These are phyloP conservation scores for Metarhizium robertsii DNA, from an alignment of 2,329 filamentous ascomycete genomes.

Conservation along the genomic window DNA sequence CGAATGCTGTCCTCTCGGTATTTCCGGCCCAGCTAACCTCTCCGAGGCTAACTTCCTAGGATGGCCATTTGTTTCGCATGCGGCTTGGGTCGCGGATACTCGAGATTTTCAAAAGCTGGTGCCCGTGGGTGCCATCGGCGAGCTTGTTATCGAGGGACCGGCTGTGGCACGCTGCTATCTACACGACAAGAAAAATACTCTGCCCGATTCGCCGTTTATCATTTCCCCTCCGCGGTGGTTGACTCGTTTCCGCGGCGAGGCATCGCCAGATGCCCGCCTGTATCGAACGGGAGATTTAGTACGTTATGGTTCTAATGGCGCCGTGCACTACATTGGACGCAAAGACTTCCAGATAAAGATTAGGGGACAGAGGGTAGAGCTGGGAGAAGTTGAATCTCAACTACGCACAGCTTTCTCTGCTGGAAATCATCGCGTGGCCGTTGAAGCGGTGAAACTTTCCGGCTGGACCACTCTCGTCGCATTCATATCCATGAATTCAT, in stretches of 20 bases:
- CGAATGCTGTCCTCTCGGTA: too few relatives aligned
- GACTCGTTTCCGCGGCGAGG: background rate
- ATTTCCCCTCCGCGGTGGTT: background rate
- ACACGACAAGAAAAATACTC: background rate
- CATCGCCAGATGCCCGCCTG: background rate
- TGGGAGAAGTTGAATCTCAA: conserved; percentile 1
- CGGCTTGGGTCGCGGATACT: background rate
- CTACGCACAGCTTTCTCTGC: background rate
- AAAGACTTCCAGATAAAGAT: conserved; percentile 2
- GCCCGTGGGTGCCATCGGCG: background rate
- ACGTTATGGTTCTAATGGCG: background rate
- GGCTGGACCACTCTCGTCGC: background rate
- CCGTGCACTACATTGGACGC: background rate
- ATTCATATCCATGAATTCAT: background rate
- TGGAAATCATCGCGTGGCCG: background rate
- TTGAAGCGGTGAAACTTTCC: background rate
- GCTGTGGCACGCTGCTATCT: background rate
- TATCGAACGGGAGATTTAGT: conserved; percentile 3
- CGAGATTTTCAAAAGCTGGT: background rate
- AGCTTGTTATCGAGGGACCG: conserved; percentile 1
- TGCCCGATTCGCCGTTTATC: background rate
- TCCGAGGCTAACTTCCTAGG: too few relatives aligned
- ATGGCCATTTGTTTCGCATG: too few relatives aligned
- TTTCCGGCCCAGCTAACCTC: too few relatives aligned
- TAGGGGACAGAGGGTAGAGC: conserved; percentile 2